Evolutionary conservation across 768 basidiomycete genomes (phyloP).

Genomic region (Lentinula sp.): DNA sequence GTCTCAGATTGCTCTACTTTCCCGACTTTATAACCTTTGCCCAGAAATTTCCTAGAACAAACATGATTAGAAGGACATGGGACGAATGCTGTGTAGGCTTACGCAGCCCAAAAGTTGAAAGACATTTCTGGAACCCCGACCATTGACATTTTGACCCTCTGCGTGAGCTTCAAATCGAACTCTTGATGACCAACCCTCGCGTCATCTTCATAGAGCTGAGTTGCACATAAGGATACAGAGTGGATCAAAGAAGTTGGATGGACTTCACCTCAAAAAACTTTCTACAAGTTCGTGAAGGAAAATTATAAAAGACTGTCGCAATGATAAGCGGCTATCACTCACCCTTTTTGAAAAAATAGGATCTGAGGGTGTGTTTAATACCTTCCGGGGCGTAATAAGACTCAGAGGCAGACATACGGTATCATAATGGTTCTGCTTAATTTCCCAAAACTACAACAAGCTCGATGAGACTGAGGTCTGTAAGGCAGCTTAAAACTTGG

Average conservation of each 20-base stretch:
- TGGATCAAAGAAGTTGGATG: not conserved
- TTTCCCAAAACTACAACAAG: constrained; percentile 51
- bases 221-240: not conserved
- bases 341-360: constrained; percentile 99
- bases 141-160: constrained; percentile 99
- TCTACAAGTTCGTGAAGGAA: constrained; percentile 23
- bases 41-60: constrained; percentile 66
- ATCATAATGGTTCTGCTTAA: constrained; percentile 97
- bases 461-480: not conserved
- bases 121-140: constrained; percentile 94
- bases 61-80: not conserved
- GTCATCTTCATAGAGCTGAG: constrained; percentile 90
- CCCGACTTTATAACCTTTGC: constrained; percentile 91
- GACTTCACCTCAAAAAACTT: constrained; percentile 71
- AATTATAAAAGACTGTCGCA: not conserved
- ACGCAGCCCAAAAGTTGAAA: constrained; percentile 93
- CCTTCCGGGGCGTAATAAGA: not conserved
- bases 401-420: constrained; percentile 45
- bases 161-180: constrained; percentile 90
- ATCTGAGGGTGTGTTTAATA: constrained; percentile 37
- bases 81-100: constrained; percentile 22
- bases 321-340: constrained; percentile 7
- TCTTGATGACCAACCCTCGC: constrained; percentile 89
- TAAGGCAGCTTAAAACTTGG: not conserved
- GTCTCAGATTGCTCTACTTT: constrained; percentile 97